Evolutionary conservation across 2,329 filamentous ascomycete species (phyloP).

Genomic region (Aspergillus udagawae): DNA sequence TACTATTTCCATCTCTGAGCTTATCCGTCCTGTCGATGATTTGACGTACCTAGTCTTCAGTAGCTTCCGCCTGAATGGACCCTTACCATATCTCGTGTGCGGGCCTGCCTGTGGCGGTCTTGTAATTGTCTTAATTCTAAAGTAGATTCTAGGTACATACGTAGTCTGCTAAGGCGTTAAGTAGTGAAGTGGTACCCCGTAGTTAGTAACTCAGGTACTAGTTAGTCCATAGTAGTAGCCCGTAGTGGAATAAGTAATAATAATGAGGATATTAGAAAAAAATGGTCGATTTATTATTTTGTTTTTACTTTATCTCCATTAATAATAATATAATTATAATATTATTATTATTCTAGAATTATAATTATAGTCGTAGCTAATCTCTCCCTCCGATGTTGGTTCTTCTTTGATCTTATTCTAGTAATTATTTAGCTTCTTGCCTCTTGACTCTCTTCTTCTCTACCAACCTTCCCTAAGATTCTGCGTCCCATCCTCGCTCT

Average conservation of each 20-base stretch:
- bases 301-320: conserved; percentile 1
- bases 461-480: conserved; percentile 2
- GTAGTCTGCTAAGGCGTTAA: conserved; percentile 2
- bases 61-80: conserved; percentile 13
- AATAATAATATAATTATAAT: conserved; percentile 1
- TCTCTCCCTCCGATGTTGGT: conserved; percentile 2
- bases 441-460: background rate
- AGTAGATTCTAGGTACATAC: background rate
- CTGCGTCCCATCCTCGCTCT: conserved; percentile 13
- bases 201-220: background rate
- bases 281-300: conserved; percentile 7
- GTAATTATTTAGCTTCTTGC: background rate
- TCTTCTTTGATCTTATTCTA: conserved; percentile 3
- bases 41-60: conserved; percentile 10
- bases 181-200: background rate
- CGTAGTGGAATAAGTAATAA: background rate
- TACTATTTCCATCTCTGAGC: conserved; percentile 13
- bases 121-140: conserved; percentile 9
- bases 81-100: conserved; percentile 18
- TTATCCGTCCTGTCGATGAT: conserved; percentile 12
- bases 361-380: conserved; percentile 1
- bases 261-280: background rate
- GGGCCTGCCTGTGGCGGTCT: conserved; percentile 20
- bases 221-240: background rate
- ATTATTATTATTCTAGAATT: conserved; percentile 2